phyloP scores from a whole-genome alignment of 768 basidiomycete genomes.

The Rhodotorula diobovata region DNA sequence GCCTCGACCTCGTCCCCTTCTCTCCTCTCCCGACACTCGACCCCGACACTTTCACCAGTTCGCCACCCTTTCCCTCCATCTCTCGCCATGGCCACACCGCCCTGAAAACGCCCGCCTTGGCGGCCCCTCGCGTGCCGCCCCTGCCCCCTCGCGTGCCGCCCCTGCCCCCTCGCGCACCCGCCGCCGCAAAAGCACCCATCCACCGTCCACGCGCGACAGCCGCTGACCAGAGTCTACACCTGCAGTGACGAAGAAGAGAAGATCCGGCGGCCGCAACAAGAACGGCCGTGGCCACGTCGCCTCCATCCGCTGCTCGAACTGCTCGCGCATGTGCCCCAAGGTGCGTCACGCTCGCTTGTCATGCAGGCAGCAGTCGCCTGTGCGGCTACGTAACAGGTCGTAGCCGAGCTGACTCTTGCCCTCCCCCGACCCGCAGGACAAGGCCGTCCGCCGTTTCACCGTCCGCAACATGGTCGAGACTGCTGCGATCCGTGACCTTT shows the following conservation, averaged over 20 bases:
- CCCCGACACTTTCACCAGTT: not conserved
- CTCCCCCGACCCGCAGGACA: conserved; percentile 59
- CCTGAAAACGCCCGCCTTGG: too few species aligned
- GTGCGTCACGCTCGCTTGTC: not conserved
- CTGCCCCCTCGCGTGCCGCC: too few species aligned
- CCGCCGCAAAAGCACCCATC: not conserved
- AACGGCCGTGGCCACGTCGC: conserved; percentile 94
- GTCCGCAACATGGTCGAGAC: conserved; percentile 99
- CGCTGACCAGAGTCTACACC: not conserved
- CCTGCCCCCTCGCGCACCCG: too few species aligned
- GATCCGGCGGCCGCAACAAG: conserved; percentile 99
- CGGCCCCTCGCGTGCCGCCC: too few species aligned
- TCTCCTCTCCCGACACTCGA: not conserved
- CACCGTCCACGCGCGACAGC: too few species aligned
- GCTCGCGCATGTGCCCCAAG: conserved; percentile 87
- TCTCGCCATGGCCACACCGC: too few species aligned
- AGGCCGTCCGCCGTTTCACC: conserved; percentile 90
- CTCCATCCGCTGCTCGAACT: conserved; percentile 97
- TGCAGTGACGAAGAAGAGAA: conserved; percentile 91
- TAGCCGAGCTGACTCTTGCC: not conserved
- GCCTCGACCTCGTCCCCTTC: not conserved
- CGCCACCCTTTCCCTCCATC: not conserved
- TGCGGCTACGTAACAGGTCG: fast-evolving
- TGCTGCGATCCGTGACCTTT: conserved; percentile 94
- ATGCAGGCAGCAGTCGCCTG: too few species aligned